Percentiles rank a stretch among this genome's conserved stretches.
These are phyloP conservation scores for Brassica juncea DNA, from an alignment of 345 rosid genomes.

Conservation along the genomic window DNA sequence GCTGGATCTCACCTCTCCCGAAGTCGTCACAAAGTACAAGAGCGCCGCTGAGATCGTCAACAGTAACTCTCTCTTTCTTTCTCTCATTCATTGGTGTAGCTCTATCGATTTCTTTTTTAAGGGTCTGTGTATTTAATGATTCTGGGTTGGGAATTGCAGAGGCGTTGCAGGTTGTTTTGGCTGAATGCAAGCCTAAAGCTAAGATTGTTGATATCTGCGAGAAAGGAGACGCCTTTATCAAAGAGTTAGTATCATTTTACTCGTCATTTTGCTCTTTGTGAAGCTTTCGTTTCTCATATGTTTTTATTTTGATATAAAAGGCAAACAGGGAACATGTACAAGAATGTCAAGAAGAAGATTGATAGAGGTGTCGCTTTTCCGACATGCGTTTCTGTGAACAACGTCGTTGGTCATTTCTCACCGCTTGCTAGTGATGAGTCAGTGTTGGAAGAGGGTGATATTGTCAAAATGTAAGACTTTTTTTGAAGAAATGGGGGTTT, in stretches of 20 bases:
- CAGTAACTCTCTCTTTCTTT: slow-evolving; percentile 15
- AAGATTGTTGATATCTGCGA: slow-evolving; percentile 93
- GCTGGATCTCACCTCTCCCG: slow-evolving; percentile 89
- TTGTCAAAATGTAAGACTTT: slow-evolving; percentile 74
- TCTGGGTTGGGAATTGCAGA: slow-evolving; percentile 48
- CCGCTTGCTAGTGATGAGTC: slow-evolving; percentile 86
- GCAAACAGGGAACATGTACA: slow-evolving; percentile 88
- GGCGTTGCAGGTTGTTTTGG: slow-evolving; percentile 80
- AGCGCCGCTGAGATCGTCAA: slow-evolving; percentile 76
- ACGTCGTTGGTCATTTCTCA: slow-evolving; percentile 82
- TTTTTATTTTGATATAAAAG: slow-evolving; percentile 38
- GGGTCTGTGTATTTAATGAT: background rate
- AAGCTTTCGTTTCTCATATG: background rate
- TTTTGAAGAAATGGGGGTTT: background rate
- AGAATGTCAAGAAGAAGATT: slow-evolving; percentile 91
- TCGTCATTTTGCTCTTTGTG: background rate
- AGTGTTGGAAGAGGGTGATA: slow-evolving; percentile 80
- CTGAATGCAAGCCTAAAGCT: slow-evolving; percentile 76
- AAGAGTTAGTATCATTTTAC: slow-evolving; percentile 57
- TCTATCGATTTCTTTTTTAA: background rate
- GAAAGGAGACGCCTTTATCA: slow-evolving; percentile 79
- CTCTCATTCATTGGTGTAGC: background rate
- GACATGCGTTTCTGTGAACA: slow-evolving; percentile 87
- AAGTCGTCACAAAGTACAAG: slow-evolving; percentile 95
- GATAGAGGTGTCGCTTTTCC: slow-evolving; percentile 95